Base-by-base conservation (phyloP, 2,329 filamentous ascomycete species). In the Colletotrichum falcatum region DNA sequence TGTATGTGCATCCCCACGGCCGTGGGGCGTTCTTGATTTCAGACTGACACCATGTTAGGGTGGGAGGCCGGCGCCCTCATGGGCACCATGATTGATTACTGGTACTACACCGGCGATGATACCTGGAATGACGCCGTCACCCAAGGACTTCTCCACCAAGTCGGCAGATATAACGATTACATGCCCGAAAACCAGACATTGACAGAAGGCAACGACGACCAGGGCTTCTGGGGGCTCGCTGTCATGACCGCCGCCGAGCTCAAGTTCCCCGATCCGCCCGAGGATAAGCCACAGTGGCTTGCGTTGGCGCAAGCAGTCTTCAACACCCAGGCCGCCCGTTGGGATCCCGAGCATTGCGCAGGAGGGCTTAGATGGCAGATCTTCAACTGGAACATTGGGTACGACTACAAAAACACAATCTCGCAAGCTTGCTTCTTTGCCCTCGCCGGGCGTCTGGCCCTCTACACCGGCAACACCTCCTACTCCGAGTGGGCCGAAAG, bases 341-440 rank as follows among this genome's bases (percentile, higher is more conserved):
- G 93, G 94, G 92, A 95, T 72, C 83, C 79, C 1, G 80, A 84
- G 1, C 82, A 88, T 61, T 97, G 94, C 75, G 85, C 84, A n/a
- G 94, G 94, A 49, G 94, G 94, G 7, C 79, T 96, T 61, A 88
- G 92, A 72, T 95, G 93, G 93, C 94, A 97, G 81, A 94, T 97
- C 58, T 95, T 92, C 78, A 85, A 88, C 1, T 94, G 93, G 84
- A 96, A 97, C 77, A 89, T 87, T 49, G 94, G 94, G 18, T 97
- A 91, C 80, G 87, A 91, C 75, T 94, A 95, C 85, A 96, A 90
- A 76, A 90, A 90, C 70, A 85, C 88, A 2, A 89, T 90, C 70
- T 89, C 88, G 0, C 88, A 90, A 73, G 88, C 87, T 1, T 88
- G 87, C 71, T 90, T 90, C 79, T 90, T 90, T 77, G 88, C 89